phyloP scores from a whole-genome alignment of 2,329 filamentous ascomycete genomes.

The Diaporthe sp. region DNA sequence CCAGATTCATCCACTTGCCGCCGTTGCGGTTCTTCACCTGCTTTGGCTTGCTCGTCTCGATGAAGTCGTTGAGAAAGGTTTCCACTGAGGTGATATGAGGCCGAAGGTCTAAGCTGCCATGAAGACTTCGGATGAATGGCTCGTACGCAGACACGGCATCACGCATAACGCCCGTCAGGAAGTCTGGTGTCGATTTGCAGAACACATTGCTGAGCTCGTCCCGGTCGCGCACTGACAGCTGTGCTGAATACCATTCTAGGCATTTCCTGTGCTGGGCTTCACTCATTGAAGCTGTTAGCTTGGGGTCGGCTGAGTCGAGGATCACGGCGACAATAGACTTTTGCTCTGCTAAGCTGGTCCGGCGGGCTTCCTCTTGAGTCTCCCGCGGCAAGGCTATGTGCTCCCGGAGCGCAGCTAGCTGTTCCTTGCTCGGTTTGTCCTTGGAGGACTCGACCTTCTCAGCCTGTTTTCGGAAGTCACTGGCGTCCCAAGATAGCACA shows the following conservation, averaged over 20 bases:
- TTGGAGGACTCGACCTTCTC: conserved; percentile 75
- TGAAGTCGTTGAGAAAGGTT: conserved; percentile 77
- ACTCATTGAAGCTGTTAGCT: conserved; percentile 60
- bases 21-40: conserved; percentile 68
- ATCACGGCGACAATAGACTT: conserved; percentile 77
- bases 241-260: conserved; percentile 77
- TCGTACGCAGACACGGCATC: conserved; percentile 78
- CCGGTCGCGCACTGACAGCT: conserved; percentile 80
- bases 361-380: conserved; percentile 70
- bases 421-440: conserved; percentile 69
- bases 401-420: conserved; percentile 70
- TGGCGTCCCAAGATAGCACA: conserved; percentile 79
- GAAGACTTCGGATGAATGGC: conserved; percentile 78
- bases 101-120: conserved; percentile 78
- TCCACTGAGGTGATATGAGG: conserved; percentile 77
- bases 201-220: conserved; percentile 75
- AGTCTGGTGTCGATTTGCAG: conserved; percentile 77
- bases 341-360: conserved; percentile 61
- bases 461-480: conserved; percentile 75
- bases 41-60: conserved; percentile 68
- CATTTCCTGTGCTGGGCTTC: conserved; percentile 73
- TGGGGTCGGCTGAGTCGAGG: conserved; percentile 65
- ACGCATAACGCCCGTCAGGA: conserved; percentile 76
- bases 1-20: conserved; percentile 58
- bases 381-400: conserved; percentile 66